These are phyloP conservation scores for Colletotrichum neosansevieriae DNA, from an alignment of 2,329 filamentous ascomycete species.

Conservation along the genomic window DNA sequence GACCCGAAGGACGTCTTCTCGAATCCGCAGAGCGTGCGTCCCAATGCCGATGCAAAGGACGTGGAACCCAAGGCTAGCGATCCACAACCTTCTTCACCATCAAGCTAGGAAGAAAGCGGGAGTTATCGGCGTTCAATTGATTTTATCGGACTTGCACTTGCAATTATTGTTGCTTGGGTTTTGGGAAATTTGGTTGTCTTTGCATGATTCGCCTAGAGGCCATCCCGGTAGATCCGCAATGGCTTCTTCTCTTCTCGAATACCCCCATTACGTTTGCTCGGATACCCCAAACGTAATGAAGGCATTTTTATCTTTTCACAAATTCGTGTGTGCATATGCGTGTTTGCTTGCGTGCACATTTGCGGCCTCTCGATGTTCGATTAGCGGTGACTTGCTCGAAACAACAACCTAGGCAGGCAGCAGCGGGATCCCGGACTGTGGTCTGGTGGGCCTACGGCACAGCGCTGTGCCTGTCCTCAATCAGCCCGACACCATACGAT, in stretches of 20 bases:
- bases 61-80: constrained; percentile 14
- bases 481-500: background rate
- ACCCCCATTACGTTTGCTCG: too few relatives aligned
- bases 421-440: background rate
- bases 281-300: constrained; percentile 31
- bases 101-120: constrained; percentile 34
- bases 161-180: background rate
- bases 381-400: background rate
- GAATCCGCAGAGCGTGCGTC: constrained; percentile 68
- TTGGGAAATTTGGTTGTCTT: constrained; percentile 5
- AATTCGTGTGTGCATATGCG: background rate
- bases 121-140: constrained; percentile 21
- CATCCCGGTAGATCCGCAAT: constrained; percentile 20
- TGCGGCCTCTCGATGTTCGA: background rate
- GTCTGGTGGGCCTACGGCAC: background rate
- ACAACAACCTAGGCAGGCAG: background rate
- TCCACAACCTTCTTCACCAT: background rate
- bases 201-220: background rate
- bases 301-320: background rate
- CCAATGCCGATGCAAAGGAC: constrained; percentile 40
- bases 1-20: constrained; percentile 68
- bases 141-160: background rate
- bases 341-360: background rate
- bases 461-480: background rate
- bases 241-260: constrained; percentile 23